Conservation (phyloP, 2,329 filamentous ascomycete species). For the Stagonosporopsis vannaccii region DNA sequence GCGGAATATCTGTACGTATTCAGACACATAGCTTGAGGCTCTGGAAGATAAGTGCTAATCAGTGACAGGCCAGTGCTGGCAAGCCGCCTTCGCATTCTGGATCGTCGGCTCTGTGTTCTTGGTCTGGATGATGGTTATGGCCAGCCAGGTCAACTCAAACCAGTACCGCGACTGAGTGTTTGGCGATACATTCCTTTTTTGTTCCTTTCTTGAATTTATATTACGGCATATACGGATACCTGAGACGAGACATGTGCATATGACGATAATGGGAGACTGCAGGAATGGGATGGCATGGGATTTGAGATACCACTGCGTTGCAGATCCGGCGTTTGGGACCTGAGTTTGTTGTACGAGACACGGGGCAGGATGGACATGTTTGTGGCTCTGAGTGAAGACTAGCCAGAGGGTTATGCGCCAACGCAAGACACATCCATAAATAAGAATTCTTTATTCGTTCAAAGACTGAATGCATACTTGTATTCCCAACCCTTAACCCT, state of each 20-base stretch:
- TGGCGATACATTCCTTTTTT: not conserved
- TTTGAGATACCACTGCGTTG: constrained; percentile 20
- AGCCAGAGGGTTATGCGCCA: not conserved
- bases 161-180: constrained; percentile 36
- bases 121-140: constrained; percentile 72
- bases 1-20: constrained; percentile 64
- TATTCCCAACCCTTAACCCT: not conserved
- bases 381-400: not conserved
- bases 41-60: constrained; percentile 21
- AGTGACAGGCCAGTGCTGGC: constrained; percentile 64
- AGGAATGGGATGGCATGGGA: not conserved
- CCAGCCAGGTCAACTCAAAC: constrained; percentile 61
- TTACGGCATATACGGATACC: constrained; percentile 3
- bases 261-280: not conserved
- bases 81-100: constrained; percentile 69
- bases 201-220: constrained; percentile 2
- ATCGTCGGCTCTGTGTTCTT: constrained; percentile 69
- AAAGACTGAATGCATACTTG: not conserved
- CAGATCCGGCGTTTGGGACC: constrained; percentile 13
- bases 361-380: not conserved
- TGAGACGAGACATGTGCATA: constrained; percentile 3
- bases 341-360: not conserved
- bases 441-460: not conserved
- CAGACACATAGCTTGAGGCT: no score
- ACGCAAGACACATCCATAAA: not conserved